Base-by-base conservation (phyloP, 1,284 basidiomycete species). In the Papiliotrema laurentii region DNA sequence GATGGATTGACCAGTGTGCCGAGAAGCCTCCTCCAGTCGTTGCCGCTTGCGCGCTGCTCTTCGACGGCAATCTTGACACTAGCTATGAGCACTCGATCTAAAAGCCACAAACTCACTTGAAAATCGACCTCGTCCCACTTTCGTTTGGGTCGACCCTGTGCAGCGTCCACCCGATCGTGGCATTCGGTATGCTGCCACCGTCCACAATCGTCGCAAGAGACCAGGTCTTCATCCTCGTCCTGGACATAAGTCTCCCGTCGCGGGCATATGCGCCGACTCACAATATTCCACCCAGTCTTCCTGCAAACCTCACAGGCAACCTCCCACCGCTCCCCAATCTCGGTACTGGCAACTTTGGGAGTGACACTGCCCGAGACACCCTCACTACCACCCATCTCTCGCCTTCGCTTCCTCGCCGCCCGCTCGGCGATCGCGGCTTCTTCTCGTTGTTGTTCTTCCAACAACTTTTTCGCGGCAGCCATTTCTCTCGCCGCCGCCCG, bases 151-250 rank as follows among this genome's bases (percentile, higher is more conserved):
- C 59, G 51, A 11, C 71, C 68, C 14, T 64, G 56, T 1, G 56
- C 45, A 5, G 51, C 47, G 53, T 74, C 73, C 10, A 52, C 53
- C 22, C 56, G 54, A 50, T 75, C 69, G 47, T 73, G 71, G 50
- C 73, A 75, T 33, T 60, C 63, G 25, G 65, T 63, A 55, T 74
- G 73, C 45, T 75, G 72, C 78, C 79, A 79, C 25, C 75, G 65
- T 10, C 74, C 73, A 56, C 78, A 80, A 27, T 71, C 65, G 51
- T 80, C 78, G 54, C 78, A 80, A 34, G 69, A 76, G 11, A 78
- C 77, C 27, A 78, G 62, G 49, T 76, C 73, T 4, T 66, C 50
- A 35, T 74, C 74, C 26, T 76, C 76, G 55, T 76, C 75, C 66
- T 74, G 40, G 18, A 37, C 39, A 22, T 47, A 27, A 39, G 38